A percentile compares a stretch with the other conserved stretches of the same genome.
Conservation (phyloP, 2,329 filamentous ascomycete genomes). For the Sporothrix pseudoabietina region DNA sequence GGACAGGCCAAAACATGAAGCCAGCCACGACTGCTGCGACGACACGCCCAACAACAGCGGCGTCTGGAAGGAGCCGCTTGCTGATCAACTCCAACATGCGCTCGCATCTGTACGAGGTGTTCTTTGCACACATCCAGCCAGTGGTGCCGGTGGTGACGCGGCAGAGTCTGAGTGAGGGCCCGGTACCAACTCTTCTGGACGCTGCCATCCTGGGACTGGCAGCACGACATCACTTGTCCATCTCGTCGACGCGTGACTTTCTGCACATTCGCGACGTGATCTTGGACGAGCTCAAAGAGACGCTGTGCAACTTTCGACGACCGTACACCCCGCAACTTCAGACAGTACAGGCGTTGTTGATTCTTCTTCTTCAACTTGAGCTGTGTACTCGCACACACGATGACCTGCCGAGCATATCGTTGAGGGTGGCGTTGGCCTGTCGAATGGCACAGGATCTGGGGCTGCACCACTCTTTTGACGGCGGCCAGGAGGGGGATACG, state of each 20-base stretch:
- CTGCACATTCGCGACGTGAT: conserved; percentile 18
- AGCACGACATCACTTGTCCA: conserved; percentile 4
- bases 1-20: too few relatives aligned
- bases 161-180: background rate
- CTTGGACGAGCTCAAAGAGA: background rate
- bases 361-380: background rate
- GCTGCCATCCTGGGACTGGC: conserved; percentile 15
- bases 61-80: background rate
- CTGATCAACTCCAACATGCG: conserved; percentile 16
- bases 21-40: background rate
- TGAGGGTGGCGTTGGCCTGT: background rate
- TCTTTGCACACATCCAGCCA: background rate
- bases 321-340: background rate
- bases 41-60: background rate
- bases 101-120: background rate
- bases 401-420: background rate
- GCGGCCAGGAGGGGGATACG: background rate
- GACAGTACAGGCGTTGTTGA: background rate
- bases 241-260: conserved; percentile 23
- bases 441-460: background rate
- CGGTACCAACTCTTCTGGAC: background rate
- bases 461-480: background rate
- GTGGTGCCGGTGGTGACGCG: conserved; percentile 1
- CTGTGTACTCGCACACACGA: background rate
- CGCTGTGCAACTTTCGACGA: conserved; percentile 18